phyloP scores from a whole-genome alignment of 495 filamentous ascomycete genomes.

The Thermothielavioides terrestris region DNA sequence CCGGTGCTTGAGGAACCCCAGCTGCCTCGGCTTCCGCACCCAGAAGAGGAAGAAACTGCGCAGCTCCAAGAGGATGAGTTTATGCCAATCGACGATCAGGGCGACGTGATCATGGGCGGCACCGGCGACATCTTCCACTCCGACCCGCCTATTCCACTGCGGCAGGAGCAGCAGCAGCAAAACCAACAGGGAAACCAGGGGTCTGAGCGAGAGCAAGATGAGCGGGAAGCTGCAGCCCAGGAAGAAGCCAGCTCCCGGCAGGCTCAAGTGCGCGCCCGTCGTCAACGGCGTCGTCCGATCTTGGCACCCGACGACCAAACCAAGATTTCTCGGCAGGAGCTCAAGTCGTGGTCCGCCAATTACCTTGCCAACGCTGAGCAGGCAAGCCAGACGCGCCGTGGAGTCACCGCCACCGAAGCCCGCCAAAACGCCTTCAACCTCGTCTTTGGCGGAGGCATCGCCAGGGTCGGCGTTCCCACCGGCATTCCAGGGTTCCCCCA shows the following conservation, averaged over 20 bases:
- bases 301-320: conserved; percentile 33
- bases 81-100: conserved; percentile 10
- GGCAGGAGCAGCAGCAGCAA: not conserved
- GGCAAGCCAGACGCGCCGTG: conserved; percentile 17
- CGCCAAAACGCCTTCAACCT: conserved; percentile 41
- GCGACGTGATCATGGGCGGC: conserved; percentile 17
- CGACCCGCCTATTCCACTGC: conserved; percentile 4
- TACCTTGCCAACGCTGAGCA: conserved; percentile 49
- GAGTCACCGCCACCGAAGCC: conserved; percentile 16
- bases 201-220: conserved; percentile 3
- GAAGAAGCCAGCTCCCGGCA: conserved; percentile 11
- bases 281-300: conserved; percentile 20
- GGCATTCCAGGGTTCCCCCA: conserved; percentile 21
- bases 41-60: not conserved
- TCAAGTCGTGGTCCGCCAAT: conserved; percentile 50
- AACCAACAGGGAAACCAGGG: not conserved
- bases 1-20: conserved; percentile 26
- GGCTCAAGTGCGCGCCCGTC: conserved; percentile 17
- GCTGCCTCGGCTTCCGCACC: conserved; percentile 26
- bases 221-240: conserved; percentile 13
- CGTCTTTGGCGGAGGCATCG: conserved; percentile 38
- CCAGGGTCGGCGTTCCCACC: conserved; percentile 24
- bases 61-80: not conserved
- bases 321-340: conserved; percentile 44
- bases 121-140: conserved; percentile 1